phyloP scores from a whole-genome alignment of 2,329 filamentous ascomycete species.

The Tolypocladium paradoxum region DNA sequence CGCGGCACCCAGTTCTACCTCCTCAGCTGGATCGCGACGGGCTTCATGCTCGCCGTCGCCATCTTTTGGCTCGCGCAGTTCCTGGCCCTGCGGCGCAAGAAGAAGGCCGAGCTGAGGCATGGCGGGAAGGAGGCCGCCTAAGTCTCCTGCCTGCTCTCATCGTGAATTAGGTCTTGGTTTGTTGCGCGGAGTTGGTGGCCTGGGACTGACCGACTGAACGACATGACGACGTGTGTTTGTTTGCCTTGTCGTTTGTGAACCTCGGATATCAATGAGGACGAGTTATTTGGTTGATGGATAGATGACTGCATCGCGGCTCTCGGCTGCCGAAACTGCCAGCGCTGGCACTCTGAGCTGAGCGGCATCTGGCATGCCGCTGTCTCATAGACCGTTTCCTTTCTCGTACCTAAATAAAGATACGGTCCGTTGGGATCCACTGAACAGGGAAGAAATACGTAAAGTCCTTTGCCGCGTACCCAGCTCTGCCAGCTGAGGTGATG shows the following conservation, averaged over 20 bases:
- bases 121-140: background rate
- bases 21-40: constrained; percentile 37
- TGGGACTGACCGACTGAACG: background rate
- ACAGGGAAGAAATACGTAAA: no score
- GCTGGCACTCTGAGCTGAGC: background rate
- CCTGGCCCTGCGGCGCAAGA: constrained; percentile 16
- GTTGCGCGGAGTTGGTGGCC: background rate
- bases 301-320: background rate
- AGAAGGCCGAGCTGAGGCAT: constrained; percentile 1
- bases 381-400: background rate
- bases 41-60: constrained; percentile 27
- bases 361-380: background rate
- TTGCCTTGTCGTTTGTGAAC: background rate
- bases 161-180: background rate
- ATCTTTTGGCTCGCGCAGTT: constrained; percentile 31
- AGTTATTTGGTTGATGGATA: background rate
- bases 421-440: no score
- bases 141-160: background rate
- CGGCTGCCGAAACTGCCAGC: background rate
- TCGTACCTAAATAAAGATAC: background rate
- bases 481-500: no score
- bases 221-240: background rate
- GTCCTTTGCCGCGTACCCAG: no score
- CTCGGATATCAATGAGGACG: background rate
- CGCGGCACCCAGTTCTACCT: constrained; percentile 32